A percentile compares a stretch with the other conserved stretches of the same genome.
Conservation (phyloP, 2,329 filamentous ascomycete genomes). For the Diaporthe caulivora region DNA sequence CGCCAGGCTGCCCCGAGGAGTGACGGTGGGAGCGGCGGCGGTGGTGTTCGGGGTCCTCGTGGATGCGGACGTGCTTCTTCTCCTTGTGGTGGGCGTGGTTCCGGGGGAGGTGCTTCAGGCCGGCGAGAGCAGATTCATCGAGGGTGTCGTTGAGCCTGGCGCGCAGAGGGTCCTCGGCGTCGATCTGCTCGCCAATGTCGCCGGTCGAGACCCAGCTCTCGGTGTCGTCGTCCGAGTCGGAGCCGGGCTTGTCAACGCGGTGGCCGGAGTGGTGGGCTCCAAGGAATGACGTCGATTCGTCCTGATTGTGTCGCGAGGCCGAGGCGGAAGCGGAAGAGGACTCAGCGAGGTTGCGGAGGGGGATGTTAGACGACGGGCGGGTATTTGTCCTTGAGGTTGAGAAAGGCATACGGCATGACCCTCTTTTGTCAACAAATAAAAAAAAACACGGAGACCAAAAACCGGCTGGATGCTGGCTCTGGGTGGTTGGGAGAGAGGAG, state of each 20-base stretch:
- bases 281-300: slow-evolving; percentile 62
- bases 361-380: slow-evolving; percentile 86
- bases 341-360: slow-evolving; percentile 78
- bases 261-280: slow-evolving; percentile 57
- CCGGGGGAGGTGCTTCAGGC: slow-evolving; percentile 59
- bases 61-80: slow-evolving; percentile 79
- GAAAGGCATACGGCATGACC: slow-evolving; percentile 77
- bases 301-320: slow-evolving; percentile 52
- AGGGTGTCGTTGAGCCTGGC: slow-evolving; percentile 76
- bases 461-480: slow-evolving; percentile 12
- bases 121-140: slow-evolving; percentile 71
- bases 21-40: slow-evolving; percentile 37
- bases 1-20: slow-evolving; percentile 54
- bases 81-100: slow-evolving; percentile 52
- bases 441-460: slow-evolving; percentile 24
- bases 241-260: slow-evolving; percentile 63
- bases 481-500: slow-evolving; percentile 48
- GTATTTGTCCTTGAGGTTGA: slow-evolving; percentile 64
- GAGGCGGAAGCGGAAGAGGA: slow-evolving; percentile 42
- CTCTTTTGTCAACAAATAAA: slow-evolving; percentile 53
- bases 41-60: slow-evolving; percentile 46
- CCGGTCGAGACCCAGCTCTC: slow-evolving; percentile 91
- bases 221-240: slow-evolving; percentile 71
- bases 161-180: slow-evolving; percentile 84
- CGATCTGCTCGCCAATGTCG: slow-evolving; percentile 92